Evolutionary conservation across 257 asterid species (phyloP), one percentile per base, ranked within the genome.

Genomic region (Hygrophila difformis): DNA sequence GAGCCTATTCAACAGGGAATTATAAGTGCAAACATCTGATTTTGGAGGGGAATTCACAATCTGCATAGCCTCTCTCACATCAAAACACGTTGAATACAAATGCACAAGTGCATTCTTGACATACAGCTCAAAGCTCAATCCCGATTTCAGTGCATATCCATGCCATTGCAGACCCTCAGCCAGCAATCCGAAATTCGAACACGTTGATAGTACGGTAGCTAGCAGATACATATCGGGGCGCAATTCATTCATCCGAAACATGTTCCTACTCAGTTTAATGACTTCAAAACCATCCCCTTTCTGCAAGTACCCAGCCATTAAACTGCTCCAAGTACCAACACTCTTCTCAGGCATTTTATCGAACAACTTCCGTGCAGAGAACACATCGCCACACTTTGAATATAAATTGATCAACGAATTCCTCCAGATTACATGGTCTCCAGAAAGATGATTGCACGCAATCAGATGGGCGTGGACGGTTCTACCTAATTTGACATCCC

Each of bases 91-190:
- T 6, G 81, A 64, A 52, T 84, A 88, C 76, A 88, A 23, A 18
- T 71, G 48, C 12, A 84, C 64, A 37, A 88, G 74, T 15, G 79
- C 82, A 67, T 88, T 88, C 47, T 73, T 84, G 36, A 88, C 94
- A 45, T 68, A 78, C 45, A 29, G 78, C 55, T 81, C 77, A 54
- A 66, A 81, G 36, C 76, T 37, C 71, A 84, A 60, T 6, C 94
- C 94, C 35, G 89, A 76, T 29, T 74, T 81, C 60, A 84, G 35
- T 0, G 78, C 95, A 60, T 72, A 73, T 28, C 82, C 93, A 44
- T 88, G 95, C 51, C 77, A 88, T 39, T 84, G 93, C 16, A 12
- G 64, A 53, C 97, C 97, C 65, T 70, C 80, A 8, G 60, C 70
- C 53, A 76, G 41, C 62, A 77, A 70, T 41, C 82, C 72, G 21